Percentiles rank a stretch among this genome's conserved stretches.
Evolutionary conservation across 2,329 filamentous ascomycete species (phyloP).

Genomic region (Apiospora marii): DNA sequence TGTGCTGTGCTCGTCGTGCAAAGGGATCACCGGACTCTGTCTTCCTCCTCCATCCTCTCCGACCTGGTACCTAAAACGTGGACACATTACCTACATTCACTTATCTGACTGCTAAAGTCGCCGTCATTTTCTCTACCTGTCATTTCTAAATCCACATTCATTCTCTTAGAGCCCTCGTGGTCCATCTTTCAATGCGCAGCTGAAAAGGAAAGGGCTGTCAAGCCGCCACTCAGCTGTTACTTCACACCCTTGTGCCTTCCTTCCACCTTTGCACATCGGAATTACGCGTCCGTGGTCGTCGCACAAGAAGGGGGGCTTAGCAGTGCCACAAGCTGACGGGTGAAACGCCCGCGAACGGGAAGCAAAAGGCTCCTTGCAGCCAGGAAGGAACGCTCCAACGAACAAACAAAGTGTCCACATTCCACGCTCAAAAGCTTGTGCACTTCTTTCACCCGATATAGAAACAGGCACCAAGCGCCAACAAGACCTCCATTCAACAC

Average conservation of each 20-base stretch:
- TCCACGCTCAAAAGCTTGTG: not conserved
- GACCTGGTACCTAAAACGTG: not conserved
- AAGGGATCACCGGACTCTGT: not conserved
- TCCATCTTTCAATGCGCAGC: not conserved
- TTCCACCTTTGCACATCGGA: not conserved
- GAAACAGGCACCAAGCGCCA: not conserved
- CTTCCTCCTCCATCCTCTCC: not conserved
- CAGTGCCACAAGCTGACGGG: slow-evolving; percentile 8
- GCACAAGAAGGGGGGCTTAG: not conserved
- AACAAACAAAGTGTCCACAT: not conserved
- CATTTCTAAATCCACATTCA: not conserved
- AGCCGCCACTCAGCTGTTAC: not conserved
- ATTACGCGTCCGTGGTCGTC: slow-evolving; percentile 1
- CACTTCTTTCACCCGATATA: not conserved
- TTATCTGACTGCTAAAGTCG: not conserved
- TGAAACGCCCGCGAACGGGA: not conserved
- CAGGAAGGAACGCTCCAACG: not conserved
- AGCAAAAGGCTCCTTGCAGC: not conserved
- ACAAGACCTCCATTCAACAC: no score
- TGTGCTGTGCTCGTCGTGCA: not conserved
- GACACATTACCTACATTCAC: not conserved
- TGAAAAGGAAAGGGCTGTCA: not conserved
- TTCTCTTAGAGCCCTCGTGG: not conserved
- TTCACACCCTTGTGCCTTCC: not conserved
- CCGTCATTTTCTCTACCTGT: not conserved